phyloP scores from a whole-genome alignment of 148 eudicot species.

The Limonium bicolor region DNA sequence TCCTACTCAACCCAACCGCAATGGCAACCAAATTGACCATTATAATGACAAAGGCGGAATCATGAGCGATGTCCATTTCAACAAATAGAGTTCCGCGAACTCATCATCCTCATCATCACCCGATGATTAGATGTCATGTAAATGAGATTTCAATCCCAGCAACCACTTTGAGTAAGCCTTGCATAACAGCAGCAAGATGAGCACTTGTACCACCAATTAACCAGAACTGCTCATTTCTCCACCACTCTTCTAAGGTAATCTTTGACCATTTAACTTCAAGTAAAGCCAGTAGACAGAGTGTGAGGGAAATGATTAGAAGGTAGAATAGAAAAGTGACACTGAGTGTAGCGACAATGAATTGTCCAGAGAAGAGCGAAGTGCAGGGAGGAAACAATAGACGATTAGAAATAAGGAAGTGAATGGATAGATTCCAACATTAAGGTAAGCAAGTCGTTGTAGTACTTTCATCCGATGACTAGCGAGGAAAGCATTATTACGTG shows the following conservation, averaged over 20 bases:
- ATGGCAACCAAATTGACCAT: constrained; percentile 3
- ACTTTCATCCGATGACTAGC: constrained; percentile 6
- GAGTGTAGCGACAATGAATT: constrained; percentile 1
- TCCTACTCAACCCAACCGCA: constrained; percentile 5
- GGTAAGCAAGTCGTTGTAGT: constrained; percentile 4
- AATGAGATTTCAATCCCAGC: constrained; percentile 9
- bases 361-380: constrained; percentile 9
- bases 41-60: constrained; percentile 5
- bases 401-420: constrained; percentile 7
- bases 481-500: constrained; percentile 2
- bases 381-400: constrained; percentile 9
- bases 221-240: constrained; percentile 8
- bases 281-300: constrained; percentile 4
- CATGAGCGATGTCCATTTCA: constrained; percentile 7
- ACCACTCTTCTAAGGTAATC: constrained; percentile 6
- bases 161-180: constrained; percentile 1
- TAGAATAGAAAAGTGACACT: constrained; percentile 2
- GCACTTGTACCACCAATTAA: constrained; percentile 7
- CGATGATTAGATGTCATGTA: constrained; percentile 1
- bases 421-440: constrained; percentile 3
- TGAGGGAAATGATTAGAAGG: constrained; percentile 3
- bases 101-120: constrained; percentile 5
- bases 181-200: constrained; percentile 4
- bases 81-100: constrained; percentile 5
- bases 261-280: constrained; percentile 9